Evolutionary conservation across 2,329 filamentous ascomycete species (phyloP).

Genomic region (Claviceps sp.): DNA sequence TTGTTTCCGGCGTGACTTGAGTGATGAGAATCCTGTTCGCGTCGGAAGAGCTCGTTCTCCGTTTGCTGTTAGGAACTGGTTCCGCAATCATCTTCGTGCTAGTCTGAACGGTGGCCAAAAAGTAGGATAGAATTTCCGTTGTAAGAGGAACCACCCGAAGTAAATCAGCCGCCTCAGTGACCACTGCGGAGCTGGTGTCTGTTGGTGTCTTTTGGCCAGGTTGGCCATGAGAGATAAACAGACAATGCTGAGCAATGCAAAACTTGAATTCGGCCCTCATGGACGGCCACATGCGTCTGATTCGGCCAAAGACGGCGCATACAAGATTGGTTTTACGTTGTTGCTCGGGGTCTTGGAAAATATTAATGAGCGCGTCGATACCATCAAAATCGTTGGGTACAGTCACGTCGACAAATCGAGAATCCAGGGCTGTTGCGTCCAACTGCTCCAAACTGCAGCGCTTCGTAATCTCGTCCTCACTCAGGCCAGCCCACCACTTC

Average conservation of each 20-base stretch:
- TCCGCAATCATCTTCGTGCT: constrained; percentile 60
- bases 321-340: constrained; percentile 38
- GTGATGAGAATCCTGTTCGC: constrained; percentile 44
- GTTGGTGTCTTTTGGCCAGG: constrained; percentile 15
- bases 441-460: constrained; percentile 26
- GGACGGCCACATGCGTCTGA: constrained; percentile 58
- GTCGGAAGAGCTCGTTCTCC: constrained; percentile 63
- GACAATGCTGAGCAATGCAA: constrained; percentile 45
- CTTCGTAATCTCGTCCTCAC: constrained; percentile 33
- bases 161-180: constrained; percentile 55
- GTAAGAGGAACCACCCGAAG: constrained; percentile 62
- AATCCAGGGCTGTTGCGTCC: constrained; percentile 28
- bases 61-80: constrained; percentile 62
- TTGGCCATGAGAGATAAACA: constrained; percentile 43
- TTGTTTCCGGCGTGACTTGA: constrained; percentile 52
- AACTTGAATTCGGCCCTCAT: constrained; percentile 52
- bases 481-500: constrained; percentile 50
- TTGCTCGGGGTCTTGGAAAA: constrained; percentile 28
- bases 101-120: constrained; percentile 62
- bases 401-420: constrained; percentile 35
- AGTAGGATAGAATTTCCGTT: constrained; percentile 55
- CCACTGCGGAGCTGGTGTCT: constrained; percentile 21
- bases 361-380: constrained; percentile 36
- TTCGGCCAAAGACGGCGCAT: constrained; percentile 50
- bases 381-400: constrained; percentile 39